Percentiles rank a stretch among this genome's conserved stretches.
phyloP scores from a whole-genome alignment of 768 basidiomycete species.

The Amanita exitialis region DNA sequence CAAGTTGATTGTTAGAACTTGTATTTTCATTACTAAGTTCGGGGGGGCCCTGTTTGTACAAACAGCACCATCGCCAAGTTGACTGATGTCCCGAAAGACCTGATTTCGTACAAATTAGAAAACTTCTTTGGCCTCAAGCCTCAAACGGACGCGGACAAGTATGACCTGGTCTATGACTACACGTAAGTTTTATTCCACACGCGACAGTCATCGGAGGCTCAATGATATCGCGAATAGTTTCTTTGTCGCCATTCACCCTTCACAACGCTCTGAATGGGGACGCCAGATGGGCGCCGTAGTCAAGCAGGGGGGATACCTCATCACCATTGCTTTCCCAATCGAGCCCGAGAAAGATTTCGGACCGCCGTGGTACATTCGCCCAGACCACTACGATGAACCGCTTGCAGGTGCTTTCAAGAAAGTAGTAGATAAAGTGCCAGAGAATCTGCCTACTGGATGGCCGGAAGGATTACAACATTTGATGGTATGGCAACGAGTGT shows the following conservation, averaged over 20 bases:
- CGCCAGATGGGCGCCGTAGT: slow-evolving; percentile 42
- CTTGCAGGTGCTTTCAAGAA: slow-evolving; percentile 22
- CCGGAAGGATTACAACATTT: slow-evolving; percentile 42
- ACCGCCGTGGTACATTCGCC: slow-evolving; percentile 53
- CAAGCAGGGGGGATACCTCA: slow-evolving; percentile 53
- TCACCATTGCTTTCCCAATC: slow-evolving; percentile 52
- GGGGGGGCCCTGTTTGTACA: neutral
- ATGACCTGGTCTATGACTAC: slow-evolving; percentile 58
- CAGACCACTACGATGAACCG: slow-evolving; percentile 43
- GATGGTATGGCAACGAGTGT: slow-evolving; percentile 39
- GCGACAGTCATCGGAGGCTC: neutral
- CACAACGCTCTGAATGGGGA: slow-evolving; percentile 45
- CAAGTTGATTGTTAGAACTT: slow-evolving; percentile 12
- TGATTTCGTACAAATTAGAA: slow-evolving; percentile 26
- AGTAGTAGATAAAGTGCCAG: too few relatives aligned
- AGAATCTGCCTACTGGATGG: slow-evolving; percentile 21
- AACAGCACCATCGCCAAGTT: neutral
- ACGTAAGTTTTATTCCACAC: slow-evolving; percentile 26
- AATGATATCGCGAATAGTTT: slow-evolving; percentile 25
- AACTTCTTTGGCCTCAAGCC: slow-evolving; percentile 46
- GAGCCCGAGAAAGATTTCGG: slow-evolving; percentile 16
- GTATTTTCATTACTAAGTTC: slow-evolving; percentile 3
- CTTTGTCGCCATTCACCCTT: slow-evolving; percentile 62
- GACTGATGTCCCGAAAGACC: slow-evolving; percentile 14
- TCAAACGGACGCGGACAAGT: slow-evolving; percentile 25